Percentiles rank a stretch among this genome's conserved stretches.
These are phyloP conservation scores for Chondrus crispus DNA, from an alignment of 23 red algal genomes.

Conservation along the genomic window DNA sequence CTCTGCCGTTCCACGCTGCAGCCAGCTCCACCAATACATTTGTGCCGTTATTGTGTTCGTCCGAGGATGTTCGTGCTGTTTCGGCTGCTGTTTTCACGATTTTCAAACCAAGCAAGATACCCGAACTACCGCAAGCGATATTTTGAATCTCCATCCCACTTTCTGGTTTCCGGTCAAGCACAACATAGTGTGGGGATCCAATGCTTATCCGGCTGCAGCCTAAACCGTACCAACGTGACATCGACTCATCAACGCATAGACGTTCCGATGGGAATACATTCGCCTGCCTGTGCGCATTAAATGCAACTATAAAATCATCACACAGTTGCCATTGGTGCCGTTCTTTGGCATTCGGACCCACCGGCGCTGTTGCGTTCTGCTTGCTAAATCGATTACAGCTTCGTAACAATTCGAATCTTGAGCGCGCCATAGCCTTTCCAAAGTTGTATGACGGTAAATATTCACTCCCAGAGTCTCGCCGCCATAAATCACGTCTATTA, in stretches of 20 bases:
- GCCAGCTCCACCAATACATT: neutral
- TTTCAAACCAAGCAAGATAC: neutral
- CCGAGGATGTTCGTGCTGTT: neutral
- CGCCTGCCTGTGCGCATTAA: neutral
- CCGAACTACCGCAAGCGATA: neutral
- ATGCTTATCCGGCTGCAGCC: neutral
- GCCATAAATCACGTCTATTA: neutral
- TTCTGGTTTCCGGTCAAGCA: neutral
- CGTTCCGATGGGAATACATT: neutral
- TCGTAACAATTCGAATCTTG: neutral
- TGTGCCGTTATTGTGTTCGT: neutral
- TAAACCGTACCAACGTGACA: constrained; percentile 16
- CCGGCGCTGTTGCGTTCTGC: neutral
- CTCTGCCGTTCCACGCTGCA: neutral
- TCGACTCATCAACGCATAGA: constrained; percentile 4
- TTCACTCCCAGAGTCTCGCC: neutral
- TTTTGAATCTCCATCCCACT: constrained; percentile 25
- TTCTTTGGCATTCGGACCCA: no score
- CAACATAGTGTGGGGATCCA: neutral
- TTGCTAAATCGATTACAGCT: neutral
- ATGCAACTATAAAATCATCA: neutral
- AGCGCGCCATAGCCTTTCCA: neutral
- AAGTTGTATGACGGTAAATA: neutral
- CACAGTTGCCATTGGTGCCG: no score
- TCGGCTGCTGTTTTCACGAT: neutral